Evolutionary conservation across 139 green algal genomes (phyloP), one percentile per base, ranked within the genome.

Genomic region (Volvox africanus): DNA sequence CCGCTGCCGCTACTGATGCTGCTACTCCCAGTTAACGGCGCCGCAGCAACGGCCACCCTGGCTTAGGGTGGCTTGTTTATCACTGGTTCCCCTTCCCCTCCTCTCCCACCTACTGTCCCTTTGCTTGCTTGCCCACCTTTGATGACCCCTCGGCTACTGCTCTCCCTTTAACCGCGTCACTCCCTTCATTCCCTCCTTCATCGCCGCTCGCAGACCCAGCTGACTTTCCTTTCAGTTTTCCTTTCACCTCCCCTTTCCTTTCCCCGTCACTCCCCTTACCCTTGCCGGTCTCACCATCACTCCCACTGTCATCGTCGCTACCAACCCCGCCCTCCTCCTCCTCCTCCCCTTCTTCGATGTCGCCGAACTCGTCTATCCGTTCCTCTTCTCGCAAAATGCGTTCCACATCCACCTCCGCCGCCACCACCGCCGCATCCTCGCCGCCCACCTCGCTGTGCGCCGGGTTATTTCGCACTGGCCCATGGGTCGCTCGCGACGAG

Each of bases 381-480:
- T 24, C 84, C 84, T 82, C 84, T 35, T 89, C 84, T 19, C 12
- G 6, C 14, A 82, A 14, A 16, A 89, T n/a, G 37, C 13, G 13
- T 0, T 82, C 84, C 69, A 89, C 68, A 44, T 89, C 84, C 84
- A 89, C 69, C 84, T 89, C 84, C n/a, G 84, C 84, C 28, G 68
- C 84, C 68, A 89, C 84, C 84, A 89, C 84, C 36, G 84, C 84
- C 84, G 32, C 68, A 30, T 89, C 84, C 69, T 88, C 83, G 12
- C 82, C 82, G 33, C n/a, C 55, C n/a, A 9, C 62, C 62, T 88
- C 82, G 32, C 33, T 65, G 82, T 71, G 28, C 36, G 28, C 82
- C 35, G 85, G 80, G 73, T 73, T 92, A 76, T 92, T 92, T 24
- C 30, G n/a, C 32, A 92, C 76, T 26, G 32, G 73, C 18, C 71